Conservation (phyloP, 1,284 basidiomycete genomes). For the Irpex sp. region DNA sequence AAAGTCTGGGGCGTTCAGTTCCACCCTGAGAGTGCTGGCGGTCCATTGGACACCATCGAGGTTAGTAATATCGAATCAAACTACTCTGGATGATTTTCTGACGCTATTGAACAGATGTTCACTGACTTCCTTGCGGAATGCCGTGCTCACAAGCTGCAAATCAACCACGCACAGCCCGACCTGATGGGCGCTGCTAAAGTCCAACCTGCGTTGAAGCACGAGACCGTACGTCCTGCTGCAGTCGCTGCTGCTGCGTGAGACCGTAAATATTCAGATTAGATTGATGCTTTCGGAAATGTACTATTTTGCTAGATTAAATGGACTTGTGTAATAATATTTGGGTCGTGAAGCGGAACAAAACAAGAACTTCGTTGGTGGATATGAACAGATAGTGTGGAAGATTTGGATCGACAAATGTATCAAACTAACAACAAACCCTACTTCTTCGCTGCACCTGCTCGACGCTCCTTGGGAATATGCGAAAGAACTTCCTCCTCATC, state of each 20-base stretch:
- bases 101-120: conserved; percentile 66
- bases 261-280: background rate
- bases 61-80: conserved; percentile 34
- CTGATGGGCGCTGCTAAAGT: conserved; percentile 25
- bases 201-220: conserved; percentile 12
- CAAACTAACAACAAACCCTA: background rate
- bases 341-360: background rate
- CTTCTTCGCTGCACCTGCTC: conserved; percentile 43
- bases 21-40: conserved; percentile 93
- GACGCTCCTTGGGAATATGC: conserved; percentile 56
- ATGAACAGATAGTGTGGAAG: too few relatives aligned
- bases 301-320: background rate
- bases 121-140: conserved; percentile 86
- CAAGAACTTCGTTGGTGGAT: background rate
- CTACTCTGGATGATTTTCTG: background rate
- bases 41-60: conserved; percentile 91
- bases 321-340: background rate
- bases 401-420: background rate
- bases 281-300: background rate
- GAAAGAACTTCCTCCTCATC: conserved; percentile 36
- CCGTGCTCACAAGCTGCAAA: conserved; percentile 45
- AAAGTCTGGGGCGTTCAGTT: conserved; percentile 96
- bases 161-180: conserved; percentile 18
- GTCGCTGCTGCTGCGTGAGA: conserved; percentile 22
- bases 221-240: conserved; percentile 24